Conservation (phyloP, 495 filamentous ascomycete species). For the Penicillium riverlandense region DNA sequence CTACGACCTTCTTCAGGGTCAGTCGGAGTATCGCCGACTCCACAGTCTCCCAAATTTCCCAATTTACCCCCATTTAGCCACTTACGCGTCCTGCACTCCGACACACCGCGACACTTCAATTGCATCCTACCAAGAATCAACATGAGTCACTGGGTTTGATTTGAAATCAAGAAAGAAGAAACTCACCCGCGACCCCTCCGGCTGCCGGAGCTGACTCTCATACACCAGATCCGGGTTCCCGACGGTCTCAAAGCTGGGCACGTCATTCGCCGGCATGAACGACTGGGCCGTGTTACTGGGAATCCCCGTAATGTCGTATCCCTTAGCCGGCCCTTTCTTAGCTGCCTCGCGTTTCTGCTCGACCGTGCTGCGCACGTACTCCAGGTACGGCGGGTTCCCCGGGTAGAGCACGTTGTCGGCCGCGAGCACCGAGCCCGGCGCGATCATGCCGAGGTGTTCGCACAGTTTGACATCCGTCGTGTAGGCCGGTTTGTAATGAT, state of each 20-base stretch:
- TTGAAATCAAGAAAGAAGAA: neutral
- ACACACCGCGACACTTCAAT: constrained; percentile 65
- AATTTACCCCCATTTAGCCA: neutral
- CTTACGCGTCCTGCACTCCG: constrained; percentile 28
- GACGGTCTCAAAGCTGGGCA: constrained; percentile 34
- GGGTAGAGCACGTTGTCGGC: constrained; percentile 72
- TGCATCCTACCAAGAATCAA: constrained; percentile 47
- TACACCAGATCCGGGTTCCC: constrained; percentile 70
- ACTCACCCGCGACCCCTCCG: constrained; percentile 38
- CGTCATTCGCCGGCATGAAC: constrained; percentile 29
- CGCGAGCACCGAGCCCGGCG: constrained; percentile 51
- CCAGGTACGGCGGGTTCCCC: constrained; percentile 67
- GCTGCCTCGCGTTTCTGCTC: constrained; percentile 27
- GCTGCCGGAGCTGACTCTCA: constrained; percentile 55
- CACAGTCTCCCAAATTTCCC: neutral
- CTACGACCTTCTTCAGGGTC: too few relatives aligned
- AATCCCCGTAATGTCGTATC: constrained; percentile 23
- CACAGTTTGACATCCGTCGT: constrained; percentile 63
- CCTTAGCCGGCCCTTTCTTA: constrained; percentile 21
- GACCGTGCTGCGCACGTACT: constrained; percentile 31
- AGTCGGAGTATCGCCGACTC: neutral
- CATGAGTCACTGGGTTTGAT: neutral
- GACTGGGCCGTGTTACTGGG: constrained; percentile 17
- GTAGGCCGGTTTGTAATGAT: constrained; percentile 69
- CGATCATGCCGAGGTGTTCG: constrained; percentile 58